Percentiles rank a stretch among this genome's conserved stretches.
phyloP scores from a whole-genome alignment of 2,329 filamentous ascomycete genomes.

The Penicillium rolfsii region DNA sequence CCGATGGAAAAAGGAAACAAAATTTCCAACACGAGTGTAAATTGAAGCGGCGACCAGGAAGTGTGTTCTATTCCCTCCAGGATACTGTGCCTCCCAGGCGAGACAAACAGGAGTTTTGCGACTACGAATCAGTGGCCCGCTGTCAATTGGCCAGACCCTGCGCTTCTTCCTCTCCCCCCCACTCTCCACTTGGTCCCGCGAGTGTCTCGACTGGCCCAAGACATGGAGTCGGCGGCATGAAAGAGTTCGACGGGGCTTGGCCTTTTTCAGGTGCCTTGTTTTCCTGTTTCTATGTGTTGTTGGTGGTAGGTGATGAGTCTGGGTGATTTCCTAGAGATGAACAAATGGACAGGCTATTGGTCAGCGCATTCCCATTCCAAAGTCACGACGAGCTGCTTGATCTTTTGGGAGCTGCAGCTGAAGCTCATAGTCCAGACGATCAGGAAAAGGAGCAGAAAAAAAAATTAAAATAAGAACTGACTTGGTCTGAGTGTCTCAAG shows the following conservation, averaged over 20 bases:
- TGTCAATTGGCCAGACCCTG: neutral
- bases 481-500: neutral
- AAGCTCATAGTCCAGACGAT: no score
- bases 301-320: neutral
- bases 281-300: neutral
- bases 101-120: no score
- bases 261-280: neutral
- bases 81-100: no score
- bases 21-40: neutral
- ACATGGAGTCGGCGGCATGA: neutral
- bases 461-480: neutral
- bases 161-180: neutral
- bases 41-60: no score
- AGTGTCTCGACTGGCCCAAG: constrained; percentile 1
- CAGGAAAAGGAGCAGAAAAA: neutral
- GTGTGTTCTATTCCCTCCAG: no score
- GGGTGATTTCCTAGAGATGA: neutral
- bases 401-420: neutral
- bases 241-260: constrained; percentile 1
- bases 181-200: neutral
- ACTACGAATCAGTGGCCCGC: neutral
- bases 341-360: neutral
- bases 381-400: neutral
- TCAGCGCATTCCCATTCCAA: neutral
- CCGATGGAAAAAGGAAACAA: neutral